Conservation (phyloP, 2,329 filamentous ascomycete species). For the Sphaerulina populicola region DNA sequence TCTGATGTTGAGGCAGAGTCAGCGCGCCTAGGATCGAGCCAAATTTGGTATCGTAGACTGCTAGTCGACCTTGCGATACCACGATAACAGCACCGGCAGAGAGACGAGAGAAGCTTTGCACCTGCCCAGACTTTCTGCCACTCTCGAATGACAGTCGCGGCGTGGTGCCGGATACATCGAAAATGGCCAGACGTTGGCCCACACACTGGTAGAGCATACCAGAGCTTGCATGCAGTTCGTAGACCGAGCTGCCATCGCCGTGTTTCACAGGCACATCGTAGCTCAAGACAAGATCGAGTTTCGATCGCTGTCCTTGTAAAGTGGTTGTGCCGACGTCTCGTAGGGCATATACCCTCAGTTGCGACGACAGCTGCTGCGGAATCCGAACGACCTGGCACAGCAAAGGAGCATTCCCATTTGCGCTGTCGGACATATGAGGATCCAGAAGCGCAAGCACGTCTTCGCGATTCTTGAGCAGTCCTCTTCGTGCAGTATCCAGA, state of each 20-base stretch:
- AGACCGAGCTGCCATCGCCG: conserved; percentile 11
- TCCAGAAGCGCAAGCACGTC: conserved; percentile 38
- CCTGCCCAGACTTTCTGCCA: conserved; percentile 38
- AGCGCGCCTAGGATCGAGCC: conserved; percentile 43
- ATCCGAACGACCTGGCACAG: conserved; percentile 18
- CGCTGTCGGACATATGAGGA: conserved; percentile 3
- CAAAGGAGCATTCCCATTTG: conserved; percentile 7
- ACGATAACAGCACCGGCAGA: conserved; percentile 59
- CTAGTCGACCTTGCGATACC: conserved; percentile 49
- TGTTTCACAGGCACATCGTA: conserved; percentile 20
- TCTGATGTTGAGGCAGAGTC: conserved; percentile 22
- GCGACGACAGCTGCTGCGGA: conserved; percentile 6
- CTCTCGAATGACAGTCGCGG: conserved; percentile 51
- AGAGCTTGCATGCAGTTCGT: conserved; percentile 46
- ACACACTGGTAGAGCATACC: conserved; percentile 56
- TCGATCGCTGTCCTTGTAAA: conserved; percentile 12
- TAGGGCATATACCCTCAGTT: conserved; percentile 16
- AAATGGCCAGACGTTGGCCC: conserved; percentile 49
- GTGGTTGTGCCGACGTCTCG: conserved; percentile 11
- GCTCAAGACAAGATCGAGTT: conserved; percentile 18
- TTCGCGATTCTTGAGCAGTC: conserved; percentile 39
- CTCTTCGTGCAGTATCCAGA: conserved; percentile 36
- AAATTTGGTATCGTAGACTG: conserved; percentile 62
- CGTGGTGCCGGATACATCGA: conserved; percentile 55
- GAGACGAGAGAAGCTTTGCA: conserved; percentile 57